These are phyloP conservation scores for Zasmidium angulare DNA, from an alignment of 2,329 filamentous ascomycete species.

Conservation along the genomic window DNA sequence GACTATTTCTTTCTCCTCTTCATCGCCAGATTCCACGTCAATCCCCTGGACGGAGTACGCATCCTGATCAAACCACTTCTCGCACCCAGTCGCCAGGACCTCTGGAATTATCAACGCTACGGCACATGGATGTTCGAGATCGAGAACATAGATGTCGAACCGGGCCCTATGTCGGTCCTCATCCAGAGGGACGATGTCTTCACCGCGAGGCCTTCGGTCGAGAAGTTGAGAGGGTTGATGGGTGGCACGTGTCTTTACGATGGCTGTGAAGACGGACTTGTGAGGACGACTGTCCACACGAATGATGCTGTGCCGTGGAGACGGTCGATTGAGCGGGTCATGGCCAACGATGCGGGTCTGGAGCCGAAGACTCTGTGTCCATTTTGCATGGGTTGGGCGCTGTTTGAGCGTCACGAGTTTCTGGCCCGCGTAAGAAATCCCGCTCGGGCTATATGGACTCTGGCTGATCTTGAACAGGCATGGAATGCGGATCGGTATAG, in stretches of 20 bases:
- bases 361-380: conserved; percentile 3
- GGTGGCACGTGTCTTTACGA: conserved; percentile 1
- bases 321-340: not conserved
- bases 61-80: conserved; percentile 1
- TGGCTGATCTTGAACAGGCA: not conserved
- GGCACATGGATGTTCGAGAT: conserved; percentile 2
- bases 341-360: not conserved
- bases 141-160: not conserved
- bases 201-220: not conserved
- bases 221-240: not conserved
- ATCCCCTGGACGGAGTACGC: not conserved
- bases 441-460: not conserved
- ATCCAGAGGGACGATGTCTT: not conserved
- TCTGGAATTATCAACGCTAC: conserved; percentile 6
- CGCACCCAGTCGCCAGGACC: not conserved
- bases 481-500: not conserved
- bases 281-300: not conserved
- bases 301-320: not conserved
- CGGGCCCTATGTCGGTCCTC: not conserved
- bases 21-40: not conserved
- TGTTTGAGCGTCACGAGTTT: conserved; percentile 9
- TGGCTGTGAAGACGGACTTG: conserved; percentile 1
- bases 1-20: conserved; percentile 2
- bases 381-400: conserved; percentile 7
- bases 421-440: not conserved